phyloP scores from a whole-genome alignment of 2,329 filamentous ascomycete species.

The Endocalyx cinctus region DNA sequence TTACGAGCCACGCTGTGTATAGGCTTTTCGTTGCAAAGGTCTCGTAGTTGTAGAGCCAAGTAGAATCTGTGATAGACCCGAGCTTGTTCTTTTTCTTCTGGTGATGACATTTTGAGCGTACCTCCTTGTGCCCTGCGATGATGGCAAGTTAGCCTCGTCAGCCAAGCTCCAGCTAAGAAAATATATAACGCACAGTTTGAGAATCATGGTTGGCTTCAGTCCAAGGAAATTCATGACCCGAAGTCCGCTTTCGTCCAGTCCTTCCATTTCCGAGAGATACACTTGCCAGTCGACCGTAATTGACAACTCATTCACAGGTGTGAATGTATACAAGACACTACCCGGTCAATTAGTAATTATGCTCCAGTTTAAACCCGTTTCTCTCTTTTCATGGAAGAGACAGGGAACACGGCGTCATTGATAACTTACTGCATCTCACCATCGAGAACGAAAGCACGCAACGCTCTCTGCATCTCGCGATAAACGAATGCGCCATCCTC shows the following conservation, averaged over 20 bases:
- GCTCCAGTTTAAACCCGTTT: slow-evolving; percentile 8
- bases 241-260: slow-evolving; percentile 65
- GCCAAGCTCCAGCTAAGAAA: neutral
- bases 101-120: slow-evolving; percentile 56
- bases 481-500: slow-evolving; percentile 72
- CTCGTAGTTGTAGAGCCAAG: slow-evolving; percentile 70
- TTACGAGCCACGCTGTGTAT: slow-evolving; percentile 65
- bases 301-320: slow-evolving; percentile 58
- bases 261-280: slow-evolving; percentile 67
- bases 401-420: slow-evolving; percentile 2
- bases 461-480: slow-evolving; percentile 60
- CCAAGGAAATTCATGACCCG: slow-evolving; percentile 65
- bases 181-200: slow-evolving; percentile 55
- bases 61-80: slow-evolving; percentile 70
- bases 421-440: slow-evolving; percentile 62
- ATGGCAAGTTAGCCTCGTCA: slow-evolving; percentile 7
- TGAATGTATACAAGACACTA: slow-evolving; percentile 72
- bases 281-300: slow-evolving; percentile 65
- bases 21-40: slow-evolving; percentile 72
- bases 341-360: too few relatives aligned
- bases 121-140: slow-evolving; percentile 59
- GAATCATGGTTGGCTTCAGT: slow-evolving; percentile 62
- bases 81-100: slow-evolving; percentile 54
- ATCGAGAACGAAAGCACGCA: slow-evolving; percentile 73
- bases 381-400: neutral